Evolutionary conservation across 1,139 yeast species (phyloP).

Genomic region (Sugiyamaella novakii): DNA sequence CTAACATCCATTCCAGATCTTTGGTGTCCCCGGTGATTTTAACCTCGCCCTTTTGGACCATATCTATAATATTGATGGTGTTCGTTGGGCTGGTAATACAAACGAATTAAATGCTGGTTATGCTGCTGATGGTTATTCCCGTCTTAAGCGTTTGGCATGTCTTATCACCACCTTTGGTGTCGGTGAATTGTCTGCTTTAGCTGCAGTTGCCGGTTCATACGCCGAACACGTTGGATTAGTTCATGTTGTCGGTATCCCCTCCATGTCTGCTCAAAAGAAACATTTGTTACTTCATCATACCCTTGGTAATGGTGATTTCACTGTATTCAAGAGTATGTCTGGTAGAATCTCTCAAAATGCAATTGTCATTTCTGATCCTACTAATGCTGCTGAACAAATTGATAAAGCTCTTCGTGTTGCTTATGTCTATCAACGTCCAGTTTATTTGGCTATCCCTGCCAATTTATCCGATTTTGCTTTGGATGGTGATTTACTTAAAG

Average conservation of each 20-base stretch:
- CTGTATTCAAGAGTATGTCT: conserved; percentile 76
- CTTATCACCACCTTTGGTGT: conserved; percentile 71
- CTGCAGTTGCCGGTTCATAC: conserved; percentile 68
- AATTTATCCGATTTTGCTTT: conserved; percentile 71
- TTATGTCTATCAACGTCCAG: conserved; percentile 74
- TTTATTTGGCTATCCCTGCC: conserved; percentile 80
- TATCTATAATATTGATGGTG: conserved; percentile 49
- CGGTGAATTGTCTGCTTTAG: conserved; percentile 69
- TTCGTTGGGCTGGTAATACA: conserved; percentile 50
- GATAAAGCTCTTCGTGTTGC: conserved; percentile 78
- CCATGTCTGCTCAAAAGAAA: conserved; percentile 64
- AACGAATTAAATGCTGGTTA: conserved; percentile 60
- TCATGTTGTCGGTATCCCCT: conserved; percentile 68
- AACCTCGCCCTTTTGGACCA: conserved; percentile 59
- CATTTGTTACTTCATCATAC: conserved; percentile 64
- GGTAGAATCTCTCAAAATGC: conserved; percentile 68
- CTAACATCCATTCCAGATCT: conserved; percentile 36
- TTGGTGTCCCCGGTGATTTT: conserved; percentile 66
- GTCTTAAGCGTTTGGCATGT: conserved; percentile 60
- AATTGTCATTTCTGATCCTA: conserved; percentile 61
- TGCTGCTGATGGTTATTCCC: conserved; percentile 68
- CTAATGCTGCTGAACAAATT: conserved; percentile 65
- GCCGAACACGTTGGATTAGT: conserved; percentile 65
- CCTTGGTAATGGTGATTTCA: conserved; percentile 82
- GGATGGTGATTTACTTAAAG: conserved; percentile 56